Conservation (phyloP, 208 protist genomes). For the Trypanosoma boissoni region DNA sequence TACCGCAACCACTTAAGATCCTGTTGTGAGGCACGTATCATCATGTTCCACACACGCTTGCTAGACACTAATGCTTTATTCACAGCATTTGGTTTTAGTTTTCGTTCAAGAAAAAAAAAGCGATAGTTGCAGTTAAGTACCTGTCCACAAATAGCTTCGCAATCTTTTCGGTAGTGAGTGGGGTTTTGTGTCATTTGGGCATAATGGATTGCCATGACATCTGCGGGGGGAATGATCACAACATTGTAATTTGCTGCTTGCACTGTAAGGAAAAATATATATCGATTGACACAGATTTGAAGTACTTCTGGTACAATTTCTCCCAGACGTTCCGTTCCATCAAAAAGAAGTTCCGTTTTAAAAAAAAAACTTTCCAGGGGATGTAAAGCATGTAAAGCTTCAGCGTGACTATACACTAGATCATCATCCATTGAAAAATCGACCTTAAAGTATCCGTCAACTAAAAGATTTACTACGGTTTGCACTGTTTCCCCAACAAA, state of each 20-base stretch:
- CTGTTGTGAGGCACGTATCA: slow-evolving; percentile 74
- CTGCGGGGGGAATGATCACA: slow-evolving; percentile 82
- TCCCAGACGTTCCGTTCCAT: too few species aligned
- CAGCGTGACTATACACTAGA: slow-evolving; percentile 59
- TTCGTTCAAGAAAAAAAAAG: slow-evolving; percentile 68
- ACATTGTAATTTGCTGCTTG: slow-evolving; percentile 87
- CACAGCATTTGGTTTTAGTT: slow-evolving; percentile 37
- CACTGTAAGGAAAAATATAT: slow-evolving; percentile 89
- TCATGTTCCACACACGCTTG: slow-evolving; percentile 82
- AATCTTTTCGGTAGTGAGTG: slow-evolving; percentile 74
- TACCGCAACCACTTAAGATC: slow-evolving; percentile 82
- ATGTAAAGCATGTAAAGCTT: slow-evolving; percentile 53
- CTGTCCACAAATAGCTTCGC: slow-evolving; percentile 78
- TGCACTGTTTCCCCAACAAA: slow-evolving; percentile 76
- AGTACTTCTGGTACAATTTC: too few species aligned
- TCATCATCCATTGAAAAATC: slow-evolving; percentile 76
- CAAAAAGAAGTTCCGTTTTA: too few species aligned
- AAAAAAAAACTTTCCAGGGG: slow-evolving; percentile 70
- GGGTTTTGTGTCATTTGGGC: slow-evolving; percentile 73
- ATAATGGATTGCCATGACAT: slow-evolving; percentile 87
- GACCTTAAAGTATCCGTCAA: slow-evolving; percentile 87
- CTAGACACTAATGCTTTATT: slow-evolving; percentile 62
- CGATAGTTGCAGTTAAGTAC: slow-evolving; percentile 88
- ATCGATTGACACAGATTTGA: slow-evolving; percentile 69
- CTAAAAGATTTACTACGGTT: slow-evolving; percentile 78